Percentiles rank a stretch among this genome's conserved stretches.
Conservation (phyloP, 257 asterid genomes). For the Petrea volubilis region DNA sequence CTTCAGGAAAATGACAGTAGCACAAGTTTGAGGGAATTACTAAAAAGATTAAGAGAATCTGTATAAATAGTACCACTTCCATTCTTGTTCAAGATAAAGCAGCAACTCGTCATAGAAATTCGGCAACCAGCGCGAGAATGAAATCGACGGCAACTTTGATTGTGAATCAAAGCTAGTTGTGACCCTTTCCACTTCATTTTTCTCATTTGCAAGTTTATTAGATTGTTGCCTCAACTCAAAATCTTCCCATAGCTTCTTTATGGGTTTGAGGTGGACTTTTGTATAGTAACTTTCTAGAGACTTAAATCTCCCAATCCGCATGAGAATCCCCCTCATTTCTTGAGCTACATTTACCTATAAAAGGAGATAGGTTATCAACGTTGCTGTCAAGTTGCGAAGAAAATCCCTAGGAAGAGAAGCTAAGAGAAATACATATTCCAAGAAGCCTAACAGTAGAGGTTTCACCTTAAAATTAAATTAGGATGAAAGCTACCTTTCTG, state of each 20-base stretch:
- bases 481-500: conserved; percentile 61
- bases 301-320: conserved; percentile 85
- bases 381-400: conserved; percentile 16
- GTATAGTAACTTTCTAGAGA: conserved; percentile 81
- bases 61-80: conserved; percentile 78
- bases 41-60: not conserved
- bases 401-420: conserved; percentile 24
- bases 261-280: conserved; percentile 79
- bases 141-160: conserved; percentile 31
- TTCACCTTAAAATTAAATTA: conserved; percentile 24
- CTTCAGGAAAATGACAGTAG: conserved; percentile 7
- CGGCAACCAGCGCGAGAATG: conserved; percentile 89
- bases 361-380: conserved; percentile 13
- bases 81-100: conserved; percentile 97
- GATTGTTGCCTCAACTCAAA: conserved; percentile 78
- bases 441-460: conserved; percentile 1
- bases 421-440: not conserved
- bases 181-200: conserved; percentile 56
- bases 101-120: conserved; percentile 91
- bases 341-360: conserved; percentile 78
- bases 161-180: conserved; percentile 51
- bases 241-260: conserved; percentile 88
- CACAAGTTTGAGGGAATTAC: not conserved
- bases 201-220: conserved; percentile 68
- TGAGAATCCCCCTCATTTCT: conserved; percentile 89